These are phyloP conservation scores for Agastache rugosa DNA, from an alignment of 257 asterid species.

Conservation along the genomic window DNA sequence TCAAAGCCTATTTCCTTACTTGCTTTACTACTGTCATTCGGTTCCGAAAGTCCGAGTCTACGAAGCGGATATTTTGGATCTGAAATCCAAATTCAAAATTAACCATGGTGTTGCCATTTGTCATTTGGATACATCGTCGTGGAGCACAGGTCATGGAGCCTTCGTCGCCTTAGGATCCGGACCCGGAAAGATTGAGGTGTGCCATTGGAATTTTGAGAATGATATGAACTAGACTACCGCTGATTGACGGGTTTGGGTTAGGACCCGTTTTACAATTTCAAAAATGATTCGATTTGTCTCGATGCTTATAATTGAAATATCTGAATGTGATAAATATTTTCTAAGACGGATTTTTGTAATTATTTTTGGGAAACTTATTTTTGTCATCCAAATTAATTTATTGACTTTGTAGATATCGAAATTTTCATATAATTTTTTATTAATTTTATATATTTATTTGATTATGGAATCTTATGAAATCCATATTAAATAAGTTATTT, in stretches of 20 bases:
- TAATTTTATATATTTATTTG: too few relatives aligned
- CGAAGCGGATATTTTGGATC: constrained; percentile 72
- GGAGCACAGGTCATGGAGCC: constrained; percentile 79
- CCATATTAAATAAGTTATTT: too few relatives aligned
- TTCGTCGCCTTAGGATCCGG: constrained; percentile 65
- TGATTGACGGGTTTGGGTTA: constrained; percentile 32
- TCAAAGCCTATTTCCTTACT: constrained; percentile 66
- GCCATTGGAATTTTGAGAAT: constrained; percentile 83
- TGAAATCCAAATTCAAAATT: constrained; percentile 50
- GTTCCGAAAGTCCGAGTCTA: constrained; percentile 84
- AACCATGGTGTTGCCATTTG: constrained; percentile 80
- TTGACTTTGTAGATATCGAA: too few relatives aligned
- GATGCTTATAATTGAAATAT: too few relatives aligned
- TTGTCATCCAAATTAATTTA: too few relatives aligned
- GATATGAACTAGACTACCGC: constrained; percentile 74
- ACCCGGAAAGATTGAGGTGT: constrained; percentile 81
- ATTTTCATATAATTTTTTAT: too few relatives aligned
- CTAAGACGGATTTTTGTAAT: too few relatives aligned
- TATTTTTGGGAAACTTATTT: too few relatives aligned
- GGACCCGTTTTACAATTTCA: not conserved
- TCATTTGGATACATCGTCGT: constrained; percentile 70
- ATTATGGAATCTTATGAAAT: too few relatives aligned
- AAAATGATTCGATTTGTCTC: too few relatives aligned
- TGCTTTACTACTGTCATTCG: constrained; percentile 80
- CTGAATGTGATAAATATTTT: too few relatives aligned